These are phyloP conservation scores for Dioszegia crocea DNA, from an alignment of 768 basidiomycete genomes.

Conservation along the genomic window DNA sequence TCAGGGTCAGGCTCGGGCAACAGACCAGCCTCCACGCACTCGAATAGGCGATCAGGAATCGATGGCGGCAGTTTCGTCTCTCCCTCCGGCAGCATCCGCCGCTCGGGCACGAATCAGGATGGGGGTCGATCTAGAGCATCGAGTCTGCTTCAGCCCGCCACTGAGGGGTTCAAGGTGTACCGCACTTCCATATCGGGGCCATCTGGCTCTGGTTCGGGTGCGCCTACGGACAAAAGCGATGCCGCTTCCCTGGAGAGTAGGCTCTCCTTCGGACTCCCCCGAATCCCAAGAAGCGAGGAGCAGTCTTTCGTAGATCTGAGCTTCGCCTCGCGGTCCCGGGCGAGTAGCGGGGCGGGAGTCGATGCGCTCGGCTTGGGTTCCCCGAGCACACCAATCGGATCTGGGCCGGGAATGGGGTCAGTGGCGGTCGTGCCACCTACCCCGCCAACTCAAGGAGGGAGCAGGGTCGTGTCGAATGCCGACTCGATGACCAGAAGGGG, in stretches of 20 bases:
- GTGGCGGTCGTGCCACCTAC: slow-evolving; percentile 8
- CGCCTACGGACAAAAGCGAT: too few species aligned
- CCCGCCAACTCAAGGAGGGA: not conserved
- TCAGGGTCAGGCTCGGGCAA: slow-evolving; percentile 5
- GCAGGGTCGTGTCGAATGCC: not conserved
- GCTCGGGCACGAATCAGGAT: not conserved
- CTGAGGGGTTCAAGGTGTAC: not conserved
- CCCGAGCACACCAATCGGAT: too few species aligned
- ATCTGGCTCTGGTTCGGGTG: too few species aligned
- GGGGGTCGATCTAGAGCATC: not conserved
- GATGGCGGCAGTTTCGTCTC: not conserved
- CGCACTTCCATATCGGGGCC: not conserved
- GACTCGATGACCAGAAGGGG: not conserved
- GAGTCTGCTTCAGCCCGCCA: not conserved
- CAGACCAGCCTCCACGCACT: not conserved
- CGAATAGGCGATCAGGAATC: not conserved
- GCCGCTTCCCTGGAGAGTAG: slow-evolving; percentile 5
- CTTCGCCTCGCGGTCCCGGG: not conserved
- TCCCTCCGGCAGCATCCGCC: not conserved
- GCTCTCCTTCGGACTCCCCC: slow-evolving; percentile 23
- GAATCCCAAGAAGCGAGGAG: slow-evolving; percentile 9
- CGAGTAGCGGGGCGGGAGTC: not conserved
- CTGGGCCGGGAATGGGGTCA: too few species aligned
- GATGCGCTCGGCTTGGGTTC: not conserved
- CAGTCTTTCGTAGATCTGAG: not conserved